Evolutionary conservation across 2,329 filamentous ascomycete genomes (phyloP).

Genomic region (Fonsecaea multimorphosa): DNA sequence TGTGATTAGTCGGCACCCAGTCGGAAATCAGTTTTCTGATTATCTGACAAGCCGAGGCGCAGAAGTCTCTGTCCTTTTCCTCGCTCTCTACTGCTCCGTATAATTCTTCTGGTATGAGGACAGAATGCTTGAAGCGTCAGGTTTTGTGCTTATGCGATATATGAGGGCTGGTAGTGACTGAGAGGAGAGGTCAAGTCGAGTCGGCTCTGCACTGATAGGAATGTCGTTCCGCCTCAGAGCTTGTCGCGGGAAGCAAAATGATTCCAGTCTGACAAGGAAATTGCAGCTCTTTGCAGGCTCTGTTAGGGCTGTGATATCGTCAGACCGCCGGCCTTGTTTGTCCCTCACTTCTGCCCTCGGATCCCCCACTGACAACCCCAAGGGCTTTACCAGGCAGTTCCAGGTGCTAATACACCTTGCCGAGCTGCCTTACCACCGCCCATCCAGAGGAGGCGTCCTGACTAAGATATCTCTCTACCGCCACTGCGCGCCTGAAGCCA

Average conservation of each 20-base stretch:
- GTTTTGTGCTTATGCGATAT: neutral
- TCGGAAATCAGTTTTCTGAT: neutral
- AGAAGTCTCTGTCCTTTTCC: neutral
- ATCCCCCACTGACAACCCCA: too few relatives aligned
- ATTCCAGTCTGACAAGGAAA: too few relatives aligned
- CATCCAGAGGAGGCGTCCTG: slow-evolving; percentile 11
- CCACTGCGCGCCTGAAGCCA: slow-evolving; percentile 8
- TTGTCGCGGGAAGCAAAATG: neutral
- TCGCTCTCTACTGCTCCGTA: neutral
- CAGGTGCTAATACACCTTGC: neutral
- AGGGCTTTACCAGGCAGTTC: neutral
- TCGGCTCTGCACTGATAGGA: neutral
- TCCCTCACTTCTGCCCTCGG: too few relatives aligned
- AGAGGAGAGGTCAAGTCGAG: neutral
- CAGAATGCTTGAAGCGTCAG: neutral
- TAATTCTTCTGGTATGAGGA: too few relatives aligned
- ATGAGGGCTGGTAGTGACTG: neutral
- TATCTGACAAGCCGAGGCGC: slow-evolving; percentile 8
- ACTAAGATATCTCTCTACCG: slow-evolving; percentile 30
- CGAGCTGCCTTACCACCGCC: neutral
- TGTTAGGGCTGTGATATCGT: too few relatives aligned
- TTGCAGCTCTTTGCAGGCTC: too few relatives aligned
- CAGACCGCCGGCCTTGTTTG: too few relatives aligned
- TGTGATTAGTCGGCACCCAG: slow-evolving; percentile 11
- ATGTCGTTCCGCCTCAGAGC: neutral